Percentiles rank a stretch among this genome's conserved stretches.
phyloP scores from a whole-genome alignment of 495 filamentous ascomycete genomes.

The Cenococcum geophilum region DNA sequence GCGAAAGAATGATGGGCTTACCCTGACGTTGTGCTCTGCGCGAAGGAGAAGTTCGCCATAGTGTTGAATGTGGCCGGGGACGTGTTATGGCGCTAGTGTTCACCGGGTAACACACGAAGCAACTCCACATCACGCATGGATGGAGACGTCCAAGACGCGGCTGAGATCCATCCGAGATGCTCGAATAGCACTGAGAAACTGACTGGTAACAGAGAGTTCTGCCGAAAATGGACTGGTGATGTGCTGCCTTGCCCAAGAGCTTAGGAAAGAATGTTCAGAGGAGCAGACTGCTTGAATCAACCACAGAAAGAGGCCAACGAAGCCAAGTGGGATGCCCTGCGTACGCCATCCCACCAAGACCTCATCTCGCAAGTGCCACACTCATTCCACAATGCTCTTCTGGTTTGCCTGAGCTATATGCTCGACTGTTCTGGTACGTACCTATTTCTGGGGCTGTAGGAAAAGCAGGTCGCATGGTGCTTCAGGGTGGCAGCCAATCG shows the following conservation, averaged over 20 bases:
- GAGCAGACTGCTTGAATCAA: too few species aligned
- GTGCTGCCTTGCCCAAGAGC: too few species aligned
- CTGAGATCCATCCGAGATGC: not conserved
- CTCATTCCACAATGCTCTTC: not conserved
- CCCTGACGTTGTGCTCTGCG: not conserved
- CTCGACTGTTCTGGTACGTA: not conserved
- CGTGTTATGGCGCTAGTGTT: too few species aligned
- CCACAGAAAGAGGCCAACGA: too few species aligned
- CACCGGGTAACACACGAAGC: too few species aligned
- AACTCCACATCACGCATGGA: not conserved
- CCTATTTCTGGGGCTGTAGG: constrained; percentile 11
- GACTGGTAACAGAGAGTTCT: not conserved
- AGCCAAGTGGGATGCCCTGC: too few species aligned
- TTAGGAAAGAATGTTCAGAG: too few species aligned
- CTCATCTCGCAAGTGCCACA: too few species aligned
- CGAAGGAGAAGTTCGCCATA: not conserved
- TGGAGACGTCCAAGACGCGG: not conserved
- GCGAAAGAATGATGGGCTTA: constrained; percentile 17
- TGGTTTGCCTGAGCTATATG: not conserved
- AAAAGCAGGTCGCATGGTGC: constrained; percentile 8
- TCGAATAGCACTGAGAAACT: too few species aligned
- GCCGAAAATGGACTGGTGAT: too few species aligned
- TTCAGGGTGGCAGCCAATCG: constrained; percentile 6
- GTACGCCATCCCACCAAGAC: too few species aligned
- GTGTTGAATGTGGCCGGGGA: not conserved